Evolutionary conservation across 208 protist species (phyloP), one percentile per base, ranked within the genome.

Genomic region (Herpetomonas samuelpessoai): DNA sequence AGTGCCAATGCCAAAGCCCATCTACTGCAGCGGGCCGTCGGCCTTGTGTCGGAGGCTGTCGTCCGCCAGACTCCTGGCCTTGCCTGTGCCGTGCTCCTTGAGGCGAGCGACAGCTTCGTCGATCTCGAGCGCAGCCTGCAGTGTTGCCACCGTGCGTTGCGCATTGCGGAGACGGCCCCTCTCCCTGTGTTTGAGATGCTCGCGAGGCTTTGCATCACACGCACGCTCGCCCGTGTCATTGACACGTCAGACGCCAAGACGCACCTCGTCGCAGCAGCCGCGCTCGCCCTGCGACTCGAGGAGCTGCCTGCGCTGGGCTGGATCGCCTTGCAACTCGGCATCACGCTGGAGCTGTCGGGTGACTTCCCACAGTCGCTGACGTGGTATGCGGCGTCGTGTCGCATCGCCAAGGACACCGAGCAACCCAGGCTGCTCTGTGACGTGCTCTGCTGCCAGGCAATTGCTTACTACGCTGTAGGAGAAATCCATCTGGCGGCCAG

Each of bases 301-400:
- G 79, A 86, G 57, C 56, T 59, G 29, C 56, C 55, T 2, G 72
- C 73, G n/a, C 68, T 81, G 4, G 79, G 75, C 4, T 86, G 74
- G 72, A 68, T 81, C 24, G 71, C 74, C 24, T 64, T 81, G 69
- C 74, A 82, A 46, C 64, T 86, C 49, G 79, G 74, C 57, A 71
- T 86, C 22, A 82, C 79, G 28, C 71, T 81, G 44, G 74, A 86
- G 57, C 67, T 86, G 22, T 69, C 50, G 2, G 79, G 79, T 29
- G 30, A 56, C 24, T 86, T 86, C 44, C 41, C 74, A 1, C 57
- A 78, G 10, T 76, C 71, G 2, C 57, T 86, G 47, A 52, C 52
- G 3, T 81, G 76, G 79, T 81, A 86, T 48, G 56, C 56, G 35
- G 62, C 56, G 18, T 69, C 74, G 7, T 62, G 70, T 26, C 49